Evolutionary conservation across 371 early-diverging fungal species (phyloP).

Genomic region (Syncephalis plumigaleata): DNA sequence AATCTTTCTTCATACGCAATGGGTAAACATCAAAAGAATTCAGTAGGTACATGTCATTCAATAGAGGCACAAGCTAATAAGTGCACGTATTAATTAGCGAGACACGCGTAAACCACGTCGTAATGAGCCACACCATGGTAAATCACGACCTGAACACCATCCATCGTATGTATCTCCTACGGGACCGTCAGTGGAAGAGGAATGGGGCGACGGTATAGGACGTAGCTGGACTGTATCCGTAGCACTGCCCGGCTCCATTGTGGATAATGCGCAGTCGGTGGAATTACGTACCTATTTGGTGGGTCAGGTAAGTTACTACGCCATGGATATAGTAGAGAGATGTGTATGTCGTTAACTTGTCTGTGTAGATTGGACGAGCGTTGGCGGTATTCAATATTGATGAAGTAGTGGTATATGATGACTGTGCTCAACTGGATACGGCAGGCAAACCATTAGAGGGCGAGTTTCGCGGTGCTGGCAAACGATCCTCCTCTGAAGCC

Average conservation of each 20-base stretch:
- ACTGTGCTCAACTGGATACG: conserved; percentile 13
- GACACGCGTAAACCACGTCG: too few species aligned
- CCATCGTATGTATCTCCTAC: too few species aligned
- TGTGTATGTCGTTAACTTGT: background rate
- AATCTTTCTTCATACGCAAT: too few species aligned
- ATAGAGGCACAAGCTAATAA: too few species aligned
- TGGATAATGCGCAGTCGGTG: conserved; percentile 44
- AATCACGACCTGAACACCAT: too few species aligned
- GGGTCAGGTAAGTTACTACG: conserved; percentile 29
- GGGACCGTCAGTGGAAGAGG: too few species aligned
- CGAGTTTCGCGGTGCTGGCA: conserved; percentile 8
- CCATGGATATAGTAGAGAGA: too few species aligned
- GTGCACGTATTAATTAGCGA: too few species aligned
- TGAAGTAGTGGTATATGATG: conserved; percentile 53
- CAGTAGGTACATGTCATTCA: too few species aligned
- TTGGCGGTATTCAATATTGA: conserved; percentile 43
- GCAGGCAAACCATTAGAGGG: background rate
- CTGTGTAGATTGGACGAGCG: conserved; percentile 33
- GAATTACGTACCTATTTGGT: conserved; percentile 57
- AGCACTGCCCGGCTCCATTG: conserved; percentile 49
- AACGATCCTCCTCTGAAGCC: conserved; percentile 18
- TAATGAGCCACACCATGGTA: too few species aligned
- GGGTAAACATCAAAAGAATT: too few species aligned
- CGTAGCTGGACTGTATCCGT: conserved; percentile 40
- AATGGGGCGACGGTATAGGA: background rate